Base-by-base conservation (phyloP, 192 early-diverging fungal genomes). In the Coemansia sp. region DNA sequence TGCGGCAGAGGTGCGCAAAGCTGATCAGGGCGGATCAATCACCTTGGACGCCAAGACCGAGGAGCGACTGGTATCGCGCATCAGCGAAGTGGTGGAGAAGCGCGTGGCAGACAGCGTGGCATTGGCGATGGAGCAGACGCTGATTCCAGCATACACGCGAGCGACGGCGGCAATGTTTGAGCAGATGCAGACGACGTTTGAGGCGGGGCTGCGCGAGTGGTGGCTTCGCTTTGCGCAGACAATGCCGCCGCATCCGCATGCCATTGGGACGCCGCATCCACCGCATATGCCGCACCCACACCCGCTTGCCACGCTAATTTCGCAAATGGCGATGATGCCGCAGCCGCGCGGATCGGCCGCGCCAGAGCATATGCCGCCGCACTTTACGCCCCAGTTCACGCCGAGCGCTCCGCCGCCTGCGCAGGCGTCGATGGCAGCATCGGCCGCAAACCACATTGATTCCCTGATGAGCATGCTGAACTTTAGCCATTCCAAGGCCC, bases 91-190 rank as follows among this genome's bases (percentile, higher is more conserved):
- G 18, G 64, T 79, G 15, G 76, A 73, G 46, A 23, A 34, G 15
- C 67, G 71, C 0, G 71, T 73, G n/a, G 21, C 61, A 3, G 67
- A 65, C 47, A 50, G 63, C 40, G 64, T 81, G 60, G 66, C 70
- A 0, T 36, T 40, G 1, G 64, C 66, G 14, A 72, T 81, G 70
- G 78, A 75, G 64, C 60, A 60, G 55, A 74, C 73, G 14, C 66
- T 81, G 38, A 75, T 81, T 44, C 78, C 78, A 24, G 78, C 78
- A 3, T 81, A 81, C 55, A 67, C 52, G 34, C 68, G 78, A 2
- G 78, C 78, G 38, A 81, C 78, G 4, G 70, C 73, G 9, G 66
- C 72, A 24, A 81, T 81, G 78, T 81, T 80, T 70, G 72, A 75
- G 63, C 78, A 81, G 60, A 81, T 81, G 73, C 72, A 81, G 28